Conservation (phyloP, 441 rosid genomes). For the Corymbia calophylla region DNA sequence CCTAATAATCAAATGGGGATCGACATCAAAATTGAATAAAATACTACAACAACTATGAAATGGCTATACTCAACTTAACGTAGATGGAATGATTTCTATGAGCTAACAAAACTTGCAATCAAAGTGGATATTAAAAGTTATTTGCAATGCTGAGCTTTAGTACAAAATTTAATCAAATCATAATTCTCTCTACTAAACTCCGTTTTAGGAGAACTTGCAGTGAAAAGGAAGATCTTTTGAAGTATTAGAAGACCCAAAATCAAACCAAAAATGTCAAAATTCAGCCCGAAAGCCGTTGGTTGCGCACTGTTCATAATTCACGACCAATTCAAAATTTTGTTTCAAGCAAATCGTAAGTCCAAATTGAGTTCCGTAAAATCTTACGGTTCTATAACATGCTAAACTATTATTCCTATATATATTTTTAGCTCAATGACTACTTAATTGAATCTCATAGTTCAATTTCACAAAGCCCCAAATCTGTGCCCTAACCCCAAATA, state of each 20-base stretch:
- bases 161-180: rapidly evolving
- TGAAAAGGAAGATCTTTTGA: not conserved
- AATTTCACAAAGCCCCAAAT: not conserved
- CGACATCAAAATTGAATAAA: too few relatives aligned
- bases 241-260: too few relatives aligned
- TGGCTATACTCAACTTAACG: too few relatives aligned
- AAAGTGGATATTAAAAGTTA: too few relatives aligned
- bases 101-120: too few relatives aligned
- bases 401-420: too few relatives aligned
- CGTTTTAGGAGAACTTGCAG: rapidly evolving
- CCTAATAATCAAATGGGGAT: too few relatives aligned
- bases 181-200: not conserved
- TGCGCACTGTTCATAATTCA: rapidly evolving
- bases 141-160: rapidly evolving
- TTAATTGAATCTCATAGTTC: not conserved
- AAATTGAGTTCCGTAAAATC: not conserved
- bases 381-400: rapidly evolving
- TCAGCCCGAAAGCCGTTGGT: not conserved
- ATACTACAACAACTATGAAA: too few relatives aligned
- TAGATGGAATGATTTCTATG: rapidly evolving
- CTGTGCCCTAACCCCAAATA: not conserved
- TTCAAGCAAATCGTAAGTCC: rapidly evolving
- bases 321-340: not conserved
- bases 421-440: rapidly evolving
- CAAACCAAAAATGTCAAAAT: too few relatives aligned